A percentile compares a stretch with the other conserved stretches of the same genome.
Evolutionary conservation across 2,329 filamentous ascomycete species (phyloP).

Genomic region (Cladosporium colombiae): DNA sequence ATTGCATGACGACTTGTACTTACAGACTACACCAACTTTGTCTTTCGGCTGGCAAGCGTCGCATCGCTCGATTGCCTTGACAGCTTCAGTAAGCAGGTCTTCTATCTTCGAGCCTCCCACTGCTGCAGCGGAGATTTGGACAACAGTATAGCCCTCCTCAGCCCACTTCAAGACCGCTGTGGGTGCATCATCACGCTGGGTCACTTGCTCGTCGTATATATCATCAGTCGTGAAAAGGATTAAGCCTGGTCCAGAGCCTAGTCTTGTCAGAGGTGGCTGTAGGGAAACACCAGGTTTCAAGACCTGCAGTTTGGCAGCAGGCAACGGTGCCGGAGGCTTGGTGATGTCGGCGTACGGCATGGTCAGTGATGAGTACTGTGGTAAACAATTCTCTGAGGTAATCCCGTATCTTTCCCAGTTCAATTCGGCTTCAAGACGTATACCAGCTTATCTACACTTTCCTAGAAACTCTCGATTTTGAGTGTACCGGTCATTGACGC

Average conservation of each 20-base stretch:
- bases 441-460: not conserved
- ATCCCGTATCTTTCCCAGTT: not conserved
- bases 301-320: conserved; percentile 26
- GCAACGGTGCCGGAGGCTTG: conserved; percentile 19
- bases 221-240: conserved; percentile 44
- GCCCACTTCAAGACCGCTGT: conserved; percentile 67
- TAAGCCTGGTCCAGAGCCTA: conserved; percentile 51
- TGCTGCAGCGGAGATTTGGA: conserved; percentile 49
- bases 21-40: conserved; percentile 43
- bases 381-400: not conserved
- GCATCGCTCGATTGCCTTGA: conserved; percentile 31
- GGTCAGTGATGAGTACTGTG: too few species aligned
- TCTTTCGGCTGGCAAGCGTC: conserved; percentile 41
- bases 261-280: conserved; percentile 52
- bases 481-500: not conserved
- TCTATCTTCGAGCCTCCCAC: conserved; percentile 1
- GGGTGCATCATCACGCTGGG: conserved; percentile 46
- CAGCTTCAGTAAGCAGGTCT: conserved; percentile 18
- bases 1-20: conserved; percentile 12
- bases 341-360: conserved; percentile 17
- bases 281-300: conserved; percentile 30
- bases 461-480: not conserved
- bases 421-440: not conserved
- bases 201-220: conserved; percentile 39
- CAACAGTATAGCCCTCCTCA: conserved; percentile 68